These are phyloP conservation scores for Antitrichia curtipendula DNA, from an alignment of 225 moss, liverwort and hornwort genomes.

Conservation along the genomic window DNA sequence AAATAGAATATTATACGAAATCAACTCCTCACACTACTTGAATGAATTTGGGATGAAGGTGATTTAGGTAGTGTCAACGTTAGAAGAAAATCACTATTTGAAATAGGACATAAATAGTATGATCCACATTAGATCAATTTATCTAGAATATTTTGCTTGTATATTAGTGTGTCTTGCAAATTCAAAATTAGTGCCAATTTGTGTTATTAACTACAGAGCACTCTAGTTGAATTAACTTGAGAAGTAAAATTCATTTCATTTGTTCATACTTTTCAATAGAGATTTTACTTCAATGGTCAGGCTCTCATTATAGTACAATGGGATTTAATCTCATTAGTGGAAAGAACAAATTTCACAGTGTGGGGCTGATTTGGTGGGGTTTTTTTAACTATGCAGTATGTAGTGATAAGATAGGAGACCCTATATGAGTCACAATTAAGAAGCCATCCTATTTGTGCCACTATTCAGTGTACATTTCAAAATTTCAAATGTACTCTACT, in stretches of 20 bases:
- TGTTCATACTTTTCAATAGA: not conserved
- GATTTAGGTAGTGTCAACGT: not conserved
- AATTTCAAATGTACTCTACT: too few species aligned
- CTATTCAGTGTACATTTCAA: not conserved
- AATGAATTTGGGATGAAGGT: not conserved
- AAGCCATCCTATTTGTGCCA: too few species aligned
- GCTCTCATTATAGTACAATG: not conserved
- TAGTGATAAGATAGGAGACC: not conserved
- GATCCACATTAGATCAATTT: too few species aligned
- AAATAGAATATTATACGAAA: not conserved
- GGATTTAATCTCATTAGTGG: not conserved
- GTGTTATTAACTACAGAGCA: not conserved
- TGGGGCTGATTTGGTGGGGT: not conserved
- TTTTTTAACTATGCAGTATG: rapidly evolving
- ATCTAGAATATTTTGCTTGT: not conserved
- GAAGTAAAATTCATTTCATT: not conserved
- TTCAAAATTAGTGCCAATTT: not conserved
- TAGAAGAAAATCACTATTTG: not conserved
- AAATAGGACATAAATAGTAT: not conserved
- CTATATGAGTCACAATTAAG: too few species aligned
- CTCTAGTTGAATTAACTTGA: not conserved
- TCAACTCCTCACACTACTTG: not conserved
- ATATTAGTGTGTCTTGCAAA: not conserved
- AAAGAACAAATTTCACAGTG: not conserved
- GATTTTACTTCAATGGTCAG: not conserved